Conservation (phyloP, 129 eudicot genomes). For the Lonicera japonica region DNA sequence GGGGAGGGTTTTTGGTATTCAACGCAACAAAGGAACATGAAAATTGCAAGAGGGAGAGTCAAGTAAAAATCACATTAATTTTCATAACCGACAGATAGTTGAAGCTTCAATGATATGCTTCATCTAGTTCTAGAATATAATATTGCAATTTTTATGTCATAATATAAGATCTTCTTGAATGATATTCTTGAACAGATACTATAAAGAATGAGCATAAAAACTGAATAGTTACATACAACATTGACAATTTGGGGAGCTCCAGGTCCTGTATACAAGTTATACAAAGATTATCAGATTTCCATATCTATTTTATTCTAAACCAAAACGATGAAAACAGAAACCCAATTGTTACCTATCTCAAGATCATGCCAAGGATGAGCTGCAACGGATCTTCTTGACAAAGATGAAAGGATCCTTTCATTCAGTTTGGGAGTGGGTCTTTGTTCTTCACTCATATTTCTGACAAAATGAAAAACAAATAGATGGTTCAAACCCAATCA, state of each 20-base stretch:
- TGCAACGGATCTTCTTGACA: constrained; percentile 90
- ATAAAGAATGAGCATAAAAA: background rate
- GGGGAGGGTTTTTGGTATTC: no score
- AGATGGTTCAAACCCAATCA: no score
- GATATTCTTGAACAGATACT: background rate
- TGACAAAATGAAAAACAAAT: background rate
- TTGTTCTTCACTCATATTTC: constrained; percentile 30
- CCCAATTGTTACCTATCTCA: constrained; percentile 50
- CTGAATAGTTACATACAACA: constrained; percentile 36
- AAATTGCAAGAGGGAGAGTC: no score
- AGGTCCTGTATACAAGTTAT: constrained; percentile 46
- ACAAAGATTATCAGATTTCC: background rate
- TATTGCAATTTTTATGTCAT: background rate
- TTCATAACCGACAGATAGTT: no score
- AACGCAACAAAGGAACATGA: no score
- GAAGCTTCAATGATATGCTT: no score
- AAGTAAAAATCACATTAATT: no score
- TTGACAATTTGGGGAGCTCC: constrained; percentile 69
- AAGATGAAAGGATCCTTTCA: constrained; percentile 80
- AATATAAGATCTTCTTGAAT: background rate
- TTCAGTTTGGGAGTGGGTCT: constrained; percentile 52
- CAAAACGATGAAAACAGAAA: background rate
- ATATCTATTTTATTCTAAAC: background rate
- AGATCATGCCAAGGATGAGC: constrained; percentile 99
- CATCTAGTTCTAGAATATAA: background rate